Conservation (phyloP, 2,329 filamentous ascomycete species). For the Aspergillus sp. region DNA sequence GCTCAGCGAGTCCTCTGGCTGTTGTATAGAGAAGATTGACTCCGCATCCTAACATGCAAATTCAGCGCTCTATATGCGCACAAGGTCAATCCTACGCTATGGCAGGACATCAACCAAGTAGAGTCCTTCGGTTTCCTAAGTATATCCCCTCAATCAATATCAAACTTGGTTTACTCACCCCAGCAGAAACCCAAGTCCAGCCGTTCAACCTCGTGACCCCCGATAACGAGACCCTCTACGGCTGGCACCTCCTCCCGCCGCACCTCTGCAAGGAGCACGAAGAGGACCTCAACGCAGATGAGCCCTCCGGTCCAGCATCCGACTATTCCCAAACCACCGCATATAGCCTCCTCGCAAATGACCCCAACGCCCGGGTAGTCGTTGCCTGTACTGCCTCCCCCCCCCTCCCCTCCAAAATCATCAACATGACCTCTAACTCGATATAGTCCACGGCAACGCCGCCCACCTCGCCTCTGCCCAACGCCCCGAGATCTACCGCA, state of each 20-base stretch:
- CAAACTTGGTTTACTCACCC: neutral
- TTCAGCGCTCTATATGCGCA: constrained; percentile 78
- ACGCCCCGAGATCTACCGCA: constrained; percentile 74
- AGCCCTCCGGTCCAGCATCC: constrained; percentile 49
- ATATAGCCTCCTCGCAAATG: constrained; percentile 50
- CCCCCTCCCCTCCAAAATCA: neutral
- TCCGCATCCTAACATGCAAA: neutral
- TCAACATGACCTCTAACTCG: constrained; percentile 8
- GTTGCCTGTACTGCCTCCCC: constrained; percentile 46
- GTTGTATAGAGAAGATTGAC: neutral
- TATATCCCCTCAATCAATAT: constrained; percentile 40
- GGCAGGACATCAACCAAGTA: constrained; percentile 70
- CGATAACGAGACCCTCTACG: constrained; percentile 76
- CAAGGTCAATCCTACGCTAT: constrained; percentile 69
- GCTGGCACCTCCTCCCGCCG: constrained; percentile 86
- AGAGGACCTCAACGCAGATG: constrained; percentile 54
- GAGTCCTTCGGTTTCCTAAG: constrained; percentile 85
- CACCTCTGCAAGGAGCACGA: constrained; percentile 74
- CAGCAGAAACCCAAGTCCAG: constrained; percentile 76
- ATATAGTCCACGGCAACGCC: constrained; percentile 62
- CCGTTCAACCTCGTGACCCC: constrained; percentile 74
- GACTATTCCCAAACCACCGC: constrained; percentile 49
- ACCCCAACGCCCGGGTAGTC: constrained; percentile 53
- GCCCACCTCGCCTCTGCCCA: constrained; percentile 78
- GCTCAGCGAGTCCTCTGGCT: constrained; percentile 24